Base-by-base conservation (phyloP, 371 early-diverging fungal species). In the Syncephalastrum racemosum region DNA sequence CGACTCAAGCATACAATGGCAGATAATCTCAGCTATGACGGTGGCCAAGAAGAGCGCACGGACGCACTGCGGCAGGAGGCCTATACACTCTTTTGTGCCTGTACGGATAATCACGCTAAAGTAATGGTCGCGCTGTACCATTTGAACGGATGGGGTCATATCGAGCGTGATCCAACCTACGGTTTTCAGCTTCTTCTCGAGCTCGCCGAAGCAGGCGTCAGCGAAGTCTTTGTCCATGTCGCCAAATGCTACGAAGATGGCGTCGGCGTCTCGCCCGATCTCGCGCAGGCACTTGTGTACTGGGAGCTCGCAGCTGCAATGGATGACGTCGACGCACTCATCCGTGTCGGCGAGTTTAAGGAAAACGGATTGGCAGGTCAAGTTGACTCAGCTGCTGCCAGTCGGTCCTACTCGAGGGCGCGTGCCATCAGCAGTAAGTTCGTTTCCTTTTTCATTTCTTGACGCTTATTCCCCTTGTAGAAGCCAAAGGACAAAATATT, bases 71-170 rank as follows among this genome's bases (percentile, higher is more conserved):
- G 27, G 6, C 27, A 27, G 27, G 27, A 27, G 4, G 27, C 27
- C 27, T 27, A 27, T 27, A 7, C 27, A 27, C 27, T 6, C 7
- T 27, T 27, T 27, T 27, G 27, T 3, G 27, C 4, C 7, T 27
- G 27, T 27, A 27, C 27, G 4, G 27, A 16, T 44, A 44, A 43
- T 25, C 18, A 46, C 19, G 62, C 62, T 20, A 51, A 62, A 40
- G 8, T 68, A 19, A 70, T 74, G 71, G 42, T 71, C 13, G 66
- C 72, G 4, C 68, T 66, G 1, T 78, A 78, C 44, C 70, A 70
- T 25, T 52, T 72, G 10, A 46, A 70, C 43, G 78, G 78, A 14
- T 74, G 73, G 71, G 78, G 66, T 3, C 47, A 42, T 25, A 42
- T 62, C 27, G 48, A 50, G 24, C 42, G 46, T 13, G 53, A 62